Conservation (phyloP, 805 yeast species). For the Candida xyloterini region DNA sequence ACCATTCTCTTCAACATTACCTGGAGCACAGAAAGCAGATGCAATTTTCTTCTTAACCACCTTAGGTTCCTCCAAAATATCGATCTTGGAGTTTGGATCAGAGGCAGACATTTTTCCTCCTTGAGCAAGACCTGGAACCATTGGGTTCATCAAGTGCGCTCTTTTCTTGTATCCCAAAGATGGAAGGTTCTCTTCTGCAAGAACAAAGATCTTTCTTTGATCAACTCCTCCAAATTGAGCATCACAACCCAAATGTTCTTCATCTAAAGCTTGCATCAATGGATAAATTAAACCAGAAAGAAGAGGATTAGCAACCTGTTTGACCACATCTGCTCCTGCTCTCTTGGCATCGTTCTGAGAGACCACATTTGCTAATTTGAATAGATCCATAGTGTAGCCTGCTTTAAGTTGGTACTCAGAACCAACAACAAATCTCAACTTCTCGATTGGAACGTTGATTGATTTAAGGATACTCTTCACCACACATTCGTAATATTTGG, state of each 20-base stretch:
- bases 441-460: conserved; percentile 89
- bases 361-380: conserved; percentile 77
- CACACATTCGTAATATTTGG: conserved; percentile 78
- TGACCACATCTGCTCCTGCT: conserved; percentile 99
- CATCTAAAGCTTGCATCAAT: conserved; percentile 97
- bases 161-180: conserved; percentile 91
- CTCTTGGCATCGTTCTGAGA: conserved; percentile 96
- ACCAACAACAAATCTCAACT: conserved; percentile 79
- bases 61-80: conserved; percentile 85
- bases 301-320: conserved; percentile 92
- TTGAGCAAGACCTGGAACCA: conserved; percentile 97
- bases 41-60: conserved; percentile 84
- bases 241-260: conserved; percentile 82
- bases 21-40: conserved; percentile 94
- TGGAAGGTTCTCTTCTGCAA: conserved; percentile 93
- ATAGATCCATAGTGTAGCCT: conserved; percentile 84
- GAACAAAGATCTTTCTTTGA: conserved; percentile 94
- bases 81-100: conserved; percentile 97
- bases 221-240: conserved; percentile 99
- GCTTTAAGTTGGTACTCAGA: conserved; percentile 81
- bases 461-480: conserved; percentile 84
- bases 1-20: conserved; percentile 88
- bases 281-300: conserved; percentile 94
- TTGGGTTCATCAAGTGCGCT: conserved; percentile 97
- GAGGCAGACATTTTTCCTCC: conserved; percentile 99